Evolutionary conservation across 1,284 basidiomycete genomes (phyloP), one percentile per base, ranked within the genome.

Genomic region (Athelia sp.): DNA sequence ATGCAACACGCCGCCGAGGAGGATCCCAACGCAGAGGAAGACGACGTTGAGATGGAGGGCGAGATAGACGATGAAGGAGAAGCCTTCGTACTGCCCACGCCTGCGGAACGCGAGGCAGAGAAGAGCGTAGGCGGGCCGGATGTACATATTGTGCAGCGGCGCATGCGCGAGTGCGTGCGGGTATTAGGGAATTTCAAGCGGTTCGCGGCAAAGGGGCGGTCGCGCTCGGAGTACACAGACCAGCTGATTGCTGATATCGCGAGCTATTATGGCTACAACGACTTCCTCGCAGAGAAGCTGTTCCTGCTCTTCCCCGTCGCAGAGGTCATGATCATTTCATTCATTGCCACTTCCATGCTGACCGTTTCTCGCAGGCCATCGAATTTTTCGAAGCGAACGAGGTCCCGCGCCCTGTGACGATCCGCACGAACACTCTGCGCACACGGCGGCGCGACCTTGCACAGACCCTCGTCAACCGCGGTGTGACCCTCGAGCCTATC

Each of bases 351-450:
- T 13, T 35, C 19, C 49, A 36, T 21, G 48, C 50, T 43, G 49
- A 47, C 43, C 43, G 31, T 21, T 4, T 55, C 46, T 44, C n/a
- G 1, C 57, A 95, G 92, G 93, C 94, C 0, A 88, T 99, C 54
- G 94, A 97, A 59, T 99, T 99, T 70, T 99, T 99, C 65, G 97
- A 99, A 69, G 89, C 96, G 14, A 99, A 99, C 68, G 97, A 99
- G 67, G 84, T 94, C 2, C 85, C 95, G 14, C 84, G 97, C 52
- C 97, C 97, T 8, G 94, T 99, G 19, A 99, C 97, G 4, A 98
- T 99, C 62, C 89, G 97, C 48, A 95, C 95, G 46, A 99, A 99
- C 69, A 99, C 96, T 4, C 79, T 99, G 14, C 90, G 93, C 54
- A 95, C 95, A 1, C 82, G 96, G 52, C 79, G 97, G 52, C 82